A percentile compares a stretch with the other conserved stretches of the same genome.
These are phyloP conservation scores for Coniella lustricola DNA, from an alignment of 2,329 filamentous ascomycete genomes.

Conservation along the genomic window DNA sequence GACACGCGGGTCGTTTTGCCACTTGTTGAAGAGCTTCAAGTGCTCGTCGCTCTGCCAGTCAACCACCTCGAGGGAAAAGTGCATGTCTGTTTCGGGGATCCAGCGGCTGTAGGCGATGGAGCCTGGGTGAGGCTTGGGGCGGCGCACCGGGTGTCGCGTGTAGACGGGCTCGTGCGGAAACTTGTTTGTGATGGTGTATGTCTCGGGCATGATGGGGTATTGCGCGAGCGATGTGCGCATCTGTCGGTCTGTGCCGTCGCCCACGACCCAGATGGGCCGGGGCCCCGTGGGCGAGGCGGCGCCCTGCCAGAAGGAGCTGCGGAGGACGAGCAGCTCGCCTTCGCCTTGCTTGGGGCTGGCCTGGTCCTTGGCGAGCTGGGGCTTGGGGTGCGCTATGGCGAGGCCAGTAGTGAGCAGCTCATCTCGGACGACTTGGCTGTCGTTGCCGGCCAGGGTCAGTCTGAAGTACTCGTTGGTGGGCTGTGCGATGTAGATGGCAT, in stretches of 20 bases:
- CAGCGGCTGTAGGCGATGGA: slow-evolving; percentile 67
- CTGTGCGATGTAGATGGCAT: slow-evolving; percentile 36
- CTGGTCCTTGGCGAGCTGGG: slow-evolving; percentile 24
- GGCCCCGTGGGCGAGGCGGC: slow-evolving; percentile 26
- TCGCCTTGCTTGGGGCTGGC: background rate
- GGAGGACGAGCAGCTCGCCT: slow-evolving; percentile 39
- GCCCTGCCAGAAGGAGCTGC: slow-evolving; percentile 28
- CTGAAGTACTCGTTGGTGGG: slow-evolving; percentile 38
- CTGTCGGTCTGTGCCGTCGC: slow-evolving; percentile 26
- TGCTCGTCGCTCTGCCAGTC: slow-evolving; percentile 59
- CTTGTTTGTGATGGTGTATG: slow-evolving; percentile 38
- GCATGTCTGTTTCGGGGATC: slow-evolving; percentile 64
- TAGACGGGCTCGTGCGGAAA: slow-evolving; percentile 37
- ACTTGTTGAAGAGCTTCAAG: slow-evolving; percentile 61
- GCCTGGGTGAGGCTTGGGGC: slow-evolving; percentile 60
- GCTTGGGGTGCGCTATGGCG: slow-evolving; percentile 26
- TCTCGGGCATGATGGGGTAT: slow-evolving; percentile 34
- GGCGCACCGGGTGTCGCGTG: slow-evolving; percentile 54
- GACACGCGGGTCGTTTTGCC: slow-evolving; percentile 74
- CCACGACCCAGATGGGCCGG: slow-evolving; percentile 31
- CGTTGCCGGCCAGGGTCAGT: slow-evolving; percentile 30
- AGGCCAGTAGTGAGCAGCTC: slow-evolving; percentile 9
- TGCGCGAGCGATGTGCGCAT: slow-evolving; percentile 21
- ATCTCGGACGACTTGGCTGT: slow-evolving; percentile 26
- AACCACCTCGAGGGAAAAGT: slow-evolving; percentile 64